These are phyloP conservation scores for Xylariomycetidae sp. DNA, from an alignment of 2,329 filamentous ascomycete genomes.

Conservation along the genomic window DNA sequence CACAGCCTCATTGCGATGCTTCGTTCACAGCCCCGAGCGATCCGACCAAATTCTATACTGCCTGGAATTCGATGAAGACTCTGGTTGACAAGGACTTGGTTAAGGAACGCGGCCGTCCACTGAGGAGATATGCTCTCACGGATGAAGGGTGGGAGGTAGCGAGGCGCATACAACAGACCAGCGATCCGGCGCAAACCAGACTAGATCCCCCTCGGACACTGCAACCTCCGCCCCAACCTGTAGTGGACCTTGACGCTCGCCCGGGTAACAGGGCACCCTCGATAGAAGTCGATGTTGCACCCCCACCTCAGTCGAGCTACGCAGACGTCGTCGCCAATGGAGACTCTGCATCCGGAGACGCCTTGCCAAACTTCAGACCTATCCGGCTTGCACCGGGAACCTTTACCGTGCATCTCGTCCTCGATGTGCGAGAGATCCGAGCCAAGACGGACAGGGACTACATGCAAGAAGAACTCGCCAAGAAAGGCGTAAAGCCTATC, in stretches of 20 bases:
- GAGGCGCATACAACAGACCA: constrained; percentile 54
- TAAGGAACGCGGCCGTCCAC: constrained; percentile 63
- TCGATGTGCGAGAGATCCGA: constrained; percentile 72
- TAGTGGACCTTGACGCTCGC: constrained; percentile 8
- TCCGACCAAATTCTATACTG: constrained; percentile 68
- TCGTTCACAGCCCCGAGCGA: constrained; percentile 67
- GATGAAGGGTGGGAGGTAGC: constrained; percentile 77
- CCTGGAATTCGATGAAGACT: constrained; percentile 80
- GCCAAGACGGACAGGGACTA: constrained; percentile 72
- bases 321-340: constrained; percentile 38
- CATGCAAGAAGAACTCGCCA: constrained; percentile 65
- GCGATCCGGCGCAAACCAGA: constrained; percentile 12
- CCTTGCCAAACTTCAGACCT: constrained; percentile 48
- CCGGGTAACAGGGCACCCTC: constrained; percentile 13
- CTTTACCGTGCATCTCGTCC: constrained; percentile 67
- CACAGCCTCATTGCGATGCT: constrained; percentile 67
- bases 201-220: constrained; percentile 10
- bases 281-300: constrained; percentile 15
- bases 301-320: constrained; percentile 20
- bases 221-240: constrained; percentile 6
- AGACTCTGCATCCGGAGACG: constrained; percentile 15
- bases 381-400: constrained; percentile 59
- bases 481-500: constrained; percentile 60
- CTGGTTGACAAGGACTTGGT: constrained; percentile 69
- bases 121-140: constrained; percentile 65